Conservation (phyloP, 148 eudicot genomes). For the Chenopodium berlandieri region DNA sequence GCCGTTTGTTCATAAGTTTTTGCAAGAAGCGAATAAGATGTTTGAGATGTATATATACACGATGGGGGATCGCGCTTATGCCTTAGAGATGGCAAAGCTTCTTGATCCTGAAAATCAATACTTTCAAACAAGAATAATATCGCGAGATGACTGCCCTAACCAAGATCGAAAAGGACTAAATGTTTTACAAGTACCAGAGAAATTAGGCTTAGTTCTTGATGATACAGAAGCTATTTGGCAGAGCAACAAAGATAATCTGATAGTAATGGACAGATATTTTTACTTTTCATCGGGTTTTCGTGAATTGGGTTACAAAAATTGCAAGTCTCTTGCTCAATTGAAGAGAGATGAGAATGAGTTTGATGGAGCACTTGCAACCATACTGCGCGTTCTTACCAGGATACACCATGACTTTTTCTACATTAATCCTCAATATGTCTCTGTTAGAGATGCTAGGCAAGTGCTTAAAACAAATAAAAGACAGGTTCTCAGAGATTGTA, state of each 20-base stretch:
- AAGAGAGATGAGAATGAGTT: constrained; percentile 70
- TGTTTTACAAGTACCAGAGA: constrained; percentile 61
- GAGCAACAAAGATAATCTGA: constrained; percentile 66
- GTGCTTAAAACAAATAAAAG: constrained; percentile 43
- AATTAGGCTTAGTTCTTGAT: constrained; percentile 73
- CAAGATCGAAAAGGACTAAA: constrained; percentile 72
- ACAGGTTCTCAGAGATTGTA: constrained; percentile 53
- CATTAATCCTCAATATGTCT: background rate
- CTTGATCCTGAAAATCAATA: constrained; percentile 55
- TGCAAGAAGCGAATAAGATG: constrained; percentile 63
- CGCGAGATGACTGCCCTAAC: constrained; percentile 59
- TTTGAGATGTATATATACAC: constrained; percentile 92
- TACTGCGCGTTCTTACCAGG: constrained; percentile 57
- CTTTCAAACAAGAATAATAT: constrained; percentile 61
- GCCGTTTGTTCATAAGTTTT: constrained; percentile 70
- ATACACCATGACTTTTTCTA: constrained; percentile 60
- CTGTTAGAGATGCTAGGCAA: constrained; percentile 25
- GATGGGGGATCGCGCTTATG: constrained; percentile 76
- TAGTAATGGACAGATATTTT: constrained; percentile 83
- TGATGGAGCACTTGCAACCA: constrained; percentile 70
- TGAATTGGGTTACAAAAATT: constrained; percentile 42
- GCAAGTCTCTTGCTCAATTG: constrained; percentile 58
- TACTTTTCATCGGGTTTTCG: constrained; percentile 73
- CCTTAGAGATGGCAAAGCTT: constrained; percentile 67
- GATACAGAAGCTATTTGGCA: constrained; percentile 81